Evolutionary conservation across 2,329 filamentous ascomycete species (phyloP), one percentile per base, ranked within the genome.

Genomic region (Thelonectria discophora): DNA sequence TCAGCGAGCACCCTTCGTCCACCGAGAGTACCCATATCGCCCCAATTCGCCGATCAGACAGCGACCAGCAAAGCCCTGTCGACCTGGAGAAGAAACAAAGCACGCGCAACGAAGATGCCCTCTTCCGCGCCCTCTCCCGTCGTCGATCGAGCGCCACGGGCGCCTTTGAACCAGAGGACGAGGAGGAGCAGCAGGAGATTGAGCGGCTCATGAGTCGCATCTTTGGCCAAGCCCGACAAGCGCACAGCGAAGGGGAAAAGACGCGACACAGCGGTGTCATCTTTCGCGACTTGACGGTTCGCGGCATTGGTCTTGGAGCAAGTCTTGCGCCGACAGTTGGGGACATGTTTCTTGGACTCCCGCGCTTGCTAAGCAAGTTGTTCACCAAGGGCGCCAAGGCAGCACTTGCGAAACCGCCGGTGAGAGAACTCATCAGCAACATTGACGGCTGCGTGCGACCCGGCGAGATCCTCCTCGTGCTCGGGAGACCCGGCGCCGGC

Each of bases 221-320:
- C 83, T 92, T 92, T 69, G 90, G 90, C 6, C 78, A 81, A 34
- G 84, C 84, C 18, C 82, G 90, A 6, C 88, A 89, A 66, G 82
- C 84, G 46, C 79, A 85, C n/a, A 90, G 87, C 1, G 86, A 91
- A 63, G 88, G 90, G 63, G 89, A 90, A 67, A 86, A 90, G 72
- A 90, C 88, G 0, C 80, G 89, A 20, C 89, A 92, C 71, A 81
- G 86, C 24, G 90, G 90, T 34, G 86, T 93, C 12, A 77, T 91
- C 5, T 93, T 90, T 79, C 88, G 88, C 49, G 81, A 89, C 55
- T 77, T 93, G 27, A 91, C 87, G 0, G 90, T 93, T 17, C 89
- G 87, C 58, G 90, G 90, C 0, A 83, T 87, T 57, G 90, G 90
- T 0, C 78, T 91, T 1, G 89, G 89, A 0, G 88, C 90, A 0